phyloP scores from a whole-genome alignment of 2,329 filamentous ascomycete species.

The Aureobasidium leucospermi region DNA sequence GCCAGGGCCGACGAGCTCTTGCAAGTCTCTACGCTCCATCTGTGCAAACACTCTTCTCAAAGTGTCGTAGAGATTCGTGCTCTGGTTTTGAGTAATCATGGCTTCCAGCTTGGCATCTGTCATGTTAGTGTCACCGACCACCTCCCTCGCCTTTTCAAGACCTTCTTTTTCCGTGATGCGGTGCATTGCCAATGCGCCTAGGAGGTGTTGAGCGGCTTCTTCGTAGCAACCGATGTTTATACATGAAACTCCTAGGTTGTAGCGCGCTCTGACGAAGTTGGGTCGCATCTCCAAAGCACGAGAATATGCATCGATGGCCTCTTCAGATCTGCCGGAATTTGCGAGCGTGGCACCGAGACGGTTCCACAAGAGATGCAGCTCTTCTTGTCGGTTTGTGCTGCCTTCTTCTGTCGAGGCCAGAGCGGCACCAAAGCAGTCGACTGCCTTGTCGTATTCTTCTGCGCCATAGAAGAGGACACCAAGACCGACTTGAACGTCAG shows the following conservation, averaged over 20 bases:
- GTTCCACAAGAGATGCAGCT: slow-evolving; percentile 95
- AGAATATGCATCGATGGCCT: slow-evolving; percentile 94
- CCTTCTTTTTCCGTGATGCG: slow-evolving; percentile 84
- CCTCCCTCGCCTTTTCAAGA: slow-evolving; percentile 72
- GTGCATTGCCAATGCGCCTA: slow-evolving; percentile 92
- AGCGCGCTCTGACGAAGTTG: slow-evolving; percentile 94
- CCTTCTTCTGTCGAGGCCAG: slow-evolving; percentile 80
- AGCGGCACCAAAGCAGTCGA: slow-evolving; percentile 94
- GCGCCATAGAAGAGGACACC: slow-evolving; percentile 96
- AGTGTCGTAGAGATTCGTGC: slow-evolving; percentile 94
- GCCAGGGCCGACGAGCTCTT: slow-evolving; percentile 77
- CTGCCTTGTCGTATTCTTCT: slow-evolving; percentile 96
- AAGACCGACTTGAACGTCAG: slow-evolving; percentile 93
- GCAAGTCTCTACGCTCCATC: slow-evolving; percentile 84
- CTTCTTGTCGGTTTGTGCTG: slow-evolving; percentile 71
- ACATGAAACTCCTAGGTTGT: slow-evolving; percentile 92
- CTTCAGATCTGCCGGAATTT: slow-evolving; percentile 87
- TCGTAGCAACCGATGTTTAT: slow-evolving; percentile 96
- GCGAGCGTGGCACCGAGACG: slow-evolving; percentile 90
- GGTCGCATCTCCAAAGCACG: slow-evolving; percentile 82
- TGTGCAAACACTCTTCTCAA: slow-evolving; percentile 89
- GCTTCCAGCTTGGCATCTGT: slow-evolving; percentile 70
- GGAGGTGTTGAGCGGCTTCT: slow-evolving; percentile 85
- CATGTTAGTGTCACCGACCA: slow-evolving; percentile 48
- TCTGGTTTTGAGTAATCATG: slow-evolving; percentile 91